Conservation (phyloP, 2,329 filamentous ascomycete genomes). For the Fusarium denticulatum region DNA sequence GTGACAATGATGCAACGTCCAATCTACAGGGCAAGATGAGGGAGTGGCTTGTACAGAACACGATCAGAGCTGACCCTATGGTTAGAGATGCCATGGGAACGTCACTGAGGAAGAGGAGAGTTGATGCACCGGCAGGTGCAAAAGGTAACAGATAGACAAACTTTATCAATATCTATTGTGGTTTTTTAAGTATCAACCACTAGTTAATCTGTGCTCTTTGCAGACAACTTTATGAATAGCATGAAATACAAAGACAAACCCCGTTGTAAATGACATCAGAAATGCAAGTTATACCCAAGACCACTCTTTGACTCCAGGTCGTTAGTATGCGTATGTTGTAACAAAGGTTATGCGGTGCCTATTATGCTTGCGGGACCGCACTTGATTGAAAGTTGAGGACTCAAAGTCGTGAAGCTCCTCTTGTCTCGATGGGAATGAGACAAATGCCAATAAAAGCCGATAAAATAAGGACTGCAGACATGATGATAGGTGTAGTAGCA, state of each 20-base stretch:
- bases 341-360: neutral
- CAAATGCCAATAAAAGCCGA: conserved; percentile 69
- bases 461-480: conserved; percentile 66
- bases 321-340: conserved; percentile 29
- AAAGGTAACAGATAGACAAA: conserved; percentile 55
- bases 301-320: conserved; percentile 36
- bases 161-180: conserved; percentile 14
- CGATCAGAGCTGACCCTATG: conserved; percentile 80
- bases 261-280: conserved; percentile 15
- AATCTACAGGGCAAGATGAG: conserved; percentile 75
- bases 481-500: conserved; percentile 65
- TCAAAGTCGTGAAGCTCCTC: conserved; percentile 66
- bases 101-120: conserved; percentile 70
- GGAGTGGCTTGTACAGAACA: conserved; percentile 90
- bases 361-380: neutral
- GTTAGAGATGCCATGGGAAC: conserved; percentile 81
- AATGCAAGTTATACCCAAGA: conserved; percentile 29
- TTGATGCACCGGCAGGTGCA: conserved; percentile 71
- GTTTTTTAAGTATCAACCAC: conserved; percentile 25
- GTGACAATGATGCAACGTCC: conserved; percentile 71
- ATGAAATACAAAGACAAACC: conserved; percentile 5
- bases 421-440: conserved; percentile 70
- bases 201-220: conserved; percentile 3
- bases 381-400: neutral
- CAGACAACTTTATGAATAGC: conserved; percentile 19